Base-by-base conservation (phyloP, 2,329 filamentous ascomycete species). In the Colletotrichum kahawae region DNA sequence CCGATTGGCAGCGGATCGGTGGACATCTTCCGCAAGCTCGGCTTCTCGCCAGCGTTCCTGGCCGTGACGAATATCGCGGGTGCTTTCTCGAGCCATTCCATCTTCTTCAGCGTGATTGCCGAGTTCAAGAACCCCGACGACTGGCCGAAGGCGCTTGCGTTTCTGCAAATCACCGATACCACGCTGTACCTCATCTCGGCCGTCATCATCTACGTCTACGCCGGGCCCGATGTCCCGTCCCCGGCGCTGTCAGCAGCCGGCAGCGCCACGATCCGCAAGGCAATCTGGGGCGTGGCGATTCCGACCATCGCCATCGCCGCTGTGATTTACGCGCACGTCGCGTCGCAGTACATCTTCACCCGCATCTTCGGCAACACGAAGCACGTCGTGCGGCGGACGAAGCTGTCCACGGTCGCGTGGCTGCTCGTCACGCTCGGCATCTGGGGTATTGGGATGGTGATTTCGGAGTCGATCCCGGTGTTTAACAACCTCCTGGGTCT, bases 271-370 rank as follows among this genome's bases (percentile, higher is more conserved):
- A 83, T 94, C 56, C 87, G 89, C 24, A 94, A 94, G 79, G 84
- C 93, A 7, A 92, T 93, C 9, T 95, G 92, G 83, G 92, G 92
- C 16, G 86, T 95, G 67, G 93, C 93, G 0, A 87, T 93, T 4
- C 93, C 93, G 3, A 94, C 92, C 1, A 94, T 95, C 71, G 85
- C 94, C 54, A 90, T 95, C 63, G 92, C 93, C 0, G 93, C 93
- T 66, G 92, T 94, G 4, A 93, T 95, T 75, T 92, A 93, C 79
- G 92, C 90, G 10, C 90, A 93, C 71, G 90, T 94, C 2, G 92
- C 91, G 4, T 88, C 87, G 71, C 93, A 93, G 79, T 93, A 93
- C 77, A 85, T 94, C 70, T 95, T 93, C 78, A 83, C 91, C 4
- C 90, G 93, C 27, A 81, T 92, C 13, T 94, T 93, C 83, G 84